Base-by-base conservation (phyloP, 2,329 filamentous ascomycete species). In the Calonectria hawksworthii region DNA sequence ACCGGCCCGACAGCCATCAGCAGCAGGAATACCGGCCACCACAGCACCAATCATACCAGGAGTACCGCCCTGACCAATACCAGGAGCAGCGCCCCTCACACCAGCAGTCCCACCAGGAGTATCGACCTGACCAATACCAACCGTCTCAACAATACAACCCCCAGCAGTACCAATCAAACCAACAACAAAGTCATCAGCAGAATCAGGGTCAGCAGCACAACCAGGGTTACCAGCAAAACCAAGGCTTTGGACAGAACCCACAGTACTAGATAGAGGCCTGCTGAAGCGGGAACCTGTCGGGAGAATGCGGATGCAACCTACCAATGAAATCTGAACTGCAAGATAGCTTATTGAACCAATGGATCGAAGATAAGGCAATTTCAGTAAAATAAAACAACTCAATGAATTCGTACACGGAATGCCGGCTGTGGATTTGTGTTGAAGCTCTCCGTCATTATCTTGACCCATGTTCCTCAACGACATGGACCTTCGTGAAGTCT, bases 111-210 rank as follows among this genome's bases (percentile, higher is more conserved):
- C 36, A 66, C 21, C 72, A 78, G 14, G 66, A 75, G 6, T 73
- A 80, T 14, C 74, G 74, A 38, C 78, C 79, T 5, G 65, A 76
- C 51, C 34, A 81, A 30, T 63, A 81, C 23, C 77, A 78, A 30
- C 74, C 67, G 16, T 68, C 68, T 16, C 74, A 70, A 21, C 73
- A 78, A 56, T 54, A 73, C 13, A 70, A 76, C 10, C 66, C 78
- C 7, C 65, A 77, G 11, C 63, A 77, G 7, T 73, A 76, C 10
- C 69, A 68, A 28, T 66, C 72, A 2, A 63, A 74, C 4, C 77
- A 79, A 7, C 44, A 52, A 2, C 73, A 77, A 16, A 61, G 70
- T 7, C 65, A 69, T 1, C 72, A 77, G 8, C 72, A 78, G 1
- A 30, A 51, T 6, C 74, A 76, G 13, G 26, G 52, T 11, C 34